phyloP scores from a whole-genome alignment of 1,139 yeast species.

The Kodamaea derodonti region DNA sequence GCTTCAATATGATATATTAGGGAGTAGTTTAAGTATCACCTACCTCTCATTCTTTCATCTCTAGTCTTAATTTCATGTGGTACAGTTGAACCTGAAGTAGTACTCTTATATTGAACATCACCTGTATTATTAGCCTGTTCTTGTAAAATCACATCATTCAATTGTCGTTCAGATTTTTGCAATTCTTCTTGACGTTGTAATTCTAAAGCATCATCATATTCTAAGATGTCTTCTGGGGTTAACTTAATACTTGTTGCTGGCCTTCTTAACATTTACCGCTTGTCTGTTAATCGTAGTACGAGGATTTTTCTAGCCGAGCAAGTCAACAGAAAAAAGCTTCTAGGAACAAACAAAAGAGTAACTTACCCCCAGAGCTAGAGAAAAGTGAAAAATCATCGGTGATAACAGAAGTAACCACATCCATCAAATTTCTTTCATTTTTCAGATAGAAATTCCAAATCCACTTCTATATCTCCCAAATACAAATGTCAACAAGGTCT shows the following conservation, averaged over 20 bases:
- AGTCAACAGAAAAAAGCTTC: slow-evolving; percentile 8
- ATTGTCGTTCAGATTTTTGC: slow-evolving; percentile 1
- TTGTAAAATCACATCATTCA: slow-evolving; percentile 6
- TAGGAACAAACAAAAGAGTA: slow-evolving; percentile 3
- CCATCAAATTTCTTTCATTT: not conserved
- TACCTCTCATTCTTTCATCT: slow-evolving; percentile 13
- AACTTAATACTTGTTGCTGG: slow-evolving; percentile 62
- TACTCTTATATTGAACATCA: no score
- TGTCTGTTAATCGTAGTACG: no score
- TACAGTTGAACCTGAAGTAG: not conserved
- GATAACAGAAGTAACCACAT: not conserved
- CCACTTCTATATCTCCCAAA: not conserved
- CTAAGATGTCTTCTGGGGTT: slow-evolving; percentile 63
- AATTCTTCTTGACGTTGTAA: slow-evolving; percentile 2
- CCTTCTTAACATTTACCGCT: slow-evolving; percentile 63
- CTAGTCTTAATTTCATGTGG: slow-evolving; percentile 6
- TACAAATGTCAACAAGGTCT: slow-evolving; percentile 26
- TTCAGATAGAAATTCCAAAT: not conserved
- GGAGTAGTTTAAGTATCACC: no score
- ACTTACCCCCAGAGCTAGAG: no score
- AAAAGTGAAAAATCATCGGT: not conserved
- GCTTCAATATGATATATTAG: no score
- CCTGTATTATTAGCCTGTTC: slow-evolving; percentile 7
- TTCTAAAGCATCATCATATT: slow-evolving; percentile 46
- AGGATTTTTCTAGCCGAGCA: no score